Evolutionary conservation across 805 yeast genomes (phyloP), one percentile per base, ranked within the genome.

Genomic region (Candida boleticola): DNA sequence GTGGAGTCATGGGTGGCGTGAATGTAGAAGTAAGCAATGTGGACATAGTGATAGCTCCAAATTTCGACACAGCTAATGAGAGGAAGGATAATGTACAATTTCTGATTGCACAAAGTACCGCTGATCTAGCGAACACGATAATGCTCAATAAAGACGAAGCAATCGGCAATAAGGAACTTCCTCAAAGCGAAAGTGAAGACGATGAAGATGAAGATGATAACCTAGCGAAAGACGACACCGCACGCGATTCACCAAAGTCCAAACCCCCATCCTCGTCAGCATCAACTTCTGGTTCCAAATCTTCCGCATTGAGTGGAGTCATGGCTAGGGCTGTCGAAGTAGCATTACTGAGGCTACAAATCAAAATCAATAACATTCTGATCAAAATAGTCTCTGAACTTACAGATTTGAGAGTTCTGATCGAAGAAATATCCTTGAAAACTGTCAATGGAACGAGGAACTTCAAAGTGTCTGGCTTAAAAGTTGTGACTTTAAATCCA

Each of bases 1-100:
- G 89, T 16, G 80, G 82, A 2, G 79, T 86, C 29, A 75, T 80
- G 41, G 89, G 83, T 18, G 95, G 95, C 4, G 82, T 88, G 18
- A 73, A 69, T 36, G 66, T 88, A 2, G 77, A 74, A 19, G 83
- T 83, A 5, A 59, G 60, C 3, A 83, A 81, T 3, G 63, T 88
- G 3, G 74, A 74, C 9, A 51, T 71, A 20, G 74, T 66, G 25
- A 46, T 68, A 7, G 65, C 70, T 3, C 73, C 73, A 2, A 63
- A 61, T 35, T 44, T 61, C 35, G 64, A 59, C 46, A 46, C 58
- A 16, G 65, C 57, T 5, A 23, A 21, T 17, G 17, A 7, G 10
- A 37, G 30, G 39, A 20, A 19, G 13, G 35, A 17, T 9, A 19
- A 19, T 19, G 57, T 61, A 51, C 68, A 65, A 44, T 78, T 78